These are phyloP conservation scores for Mesotaenium endlicherianum DNA, from an alignment of 139 green algal species.

Conservation along the genomic window DNA sequence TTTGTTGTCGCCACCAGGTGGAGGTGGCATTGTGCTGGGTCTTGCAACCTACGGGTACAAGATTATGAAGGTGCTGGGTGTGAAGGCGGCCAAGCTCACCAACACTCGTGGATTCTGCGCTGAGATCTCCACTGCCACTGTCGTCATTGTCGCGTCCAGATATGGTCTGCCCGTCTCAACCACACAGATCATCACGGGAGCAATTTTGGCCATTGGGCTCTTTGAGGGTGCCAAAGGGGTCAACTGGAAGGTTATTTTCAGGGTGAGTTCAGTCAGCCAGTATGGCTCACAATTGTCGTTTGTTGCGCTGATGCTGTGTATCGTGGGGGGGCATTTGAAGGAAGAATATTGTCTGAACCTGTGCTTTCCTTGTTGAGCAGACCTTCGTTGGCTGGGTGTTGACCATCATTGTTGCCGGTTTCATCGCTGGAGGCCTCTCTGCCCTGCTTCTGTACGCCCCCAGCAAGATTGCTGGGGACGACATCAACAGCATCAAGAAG, in stretches of 20 bases:
- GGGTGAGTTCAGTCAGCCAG: too few species aligned
- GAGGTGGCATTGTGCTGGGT: slow-evolving; percentile 72
- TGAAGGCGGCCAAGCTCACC: slow-evolving; percentile 68
- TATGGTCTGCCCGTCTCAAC: slow-evolving; percentile 68
- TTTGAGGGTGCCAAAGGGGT: slow-evolving; percentile 55
- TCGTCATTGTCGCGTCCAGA: slow-evolving; percentile 56
- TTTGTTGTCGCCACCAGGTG: slow-evolving; percentile 48
- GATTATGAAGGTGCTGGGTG: slow-evolving; percentile 65
- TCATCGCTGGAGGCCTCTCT: slow-evolving; percentile 1
- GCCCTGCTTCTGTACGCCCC: background rate
- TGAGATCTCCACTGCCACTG: slow-evolving; percentile 61
- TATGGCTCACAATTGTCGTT: too few species aligned
- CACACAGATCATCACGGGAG: slow-evolving; percentile 68
- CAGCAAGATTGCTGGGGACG: slow-evolving; percentile 8
- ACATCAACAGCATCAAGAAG: slow-evolving; percentile 13
- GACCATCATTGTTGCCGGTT: slow-evolving; percentile 56
- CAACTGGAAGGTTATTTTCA: slow-evolving; percentile 57
- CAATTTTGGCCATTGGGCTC: slow-evolving; percentile 61
- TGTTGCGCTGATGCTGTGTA: too few species aligned
- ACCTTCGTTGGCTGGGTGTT: slow-evolving; percentile 59
- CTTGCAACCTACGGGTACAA: slow-evolving; percentile 75
- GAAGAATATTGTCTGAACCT: too few species aligned
- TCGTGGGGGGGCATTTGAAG: too few species aligned
- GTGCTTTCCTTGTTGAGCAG: too few species aligned
- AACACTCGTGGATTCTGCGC: slow-evolving; percentile 67